Percentiles rank a stretch among this genome's conserved stretches.
phyloP scores from a whole-genome alignment of 1,284 basidiomycete species.

The Sporisorium graminicola region DNA sequence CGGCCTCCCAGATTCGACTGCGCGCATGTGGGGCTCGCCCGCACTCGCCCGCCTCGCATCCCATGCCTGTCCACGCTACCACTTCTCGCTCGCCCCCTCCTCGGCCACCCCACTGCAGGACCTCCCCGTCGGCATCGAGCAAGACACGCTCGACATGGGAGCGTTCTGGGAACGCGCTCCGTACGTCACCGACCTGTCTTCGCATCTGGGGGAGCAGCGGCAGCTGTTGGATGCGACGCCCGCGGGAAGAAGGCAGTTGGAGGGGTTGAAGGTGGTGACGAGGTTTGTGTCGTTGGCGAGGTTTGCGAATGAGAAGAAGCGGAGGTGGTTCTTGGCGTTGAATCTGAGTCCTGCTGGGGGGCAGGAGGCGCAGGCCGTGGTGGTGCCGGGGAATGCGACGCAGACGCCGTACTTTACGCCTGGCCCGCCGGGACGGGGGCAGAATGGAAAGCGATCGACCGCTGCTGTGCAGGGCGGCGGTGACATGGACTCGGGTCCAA shows the following conservation, averaged over 20 bases:
- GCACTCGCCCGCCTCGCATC: constrained; percentile 49
- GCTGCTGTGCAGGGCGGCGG: neutral
- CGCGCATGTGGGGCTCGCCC: constrained; percentile 59
- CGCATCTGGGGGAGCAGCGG: constrained; percentile 11
- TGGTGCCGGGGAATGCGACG: constrained; percentile 31
- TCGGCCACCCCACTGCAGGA: neutral
- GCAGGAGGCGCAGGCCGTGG: constrained; percentile 6
- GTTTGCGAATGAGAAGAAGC: constrained; percentile 61
- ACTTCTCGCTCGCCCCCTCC: constrained; percentile 57
- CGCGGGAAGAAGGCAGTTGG: constrained; percentile 3
- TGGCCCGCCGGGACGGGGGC: neutral
- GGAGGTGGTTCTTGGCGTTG: constrained; percentile 66
- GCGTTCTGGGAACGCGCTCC: constrained; percentile 66
- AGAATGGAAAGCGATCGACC: constrained; percentile 8
- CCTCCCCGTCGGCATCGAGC: constrained; percentile 31
- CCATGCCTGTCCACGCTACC: constrained; percentile 57
- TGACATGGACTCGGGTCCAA: constrained; percentile 21
- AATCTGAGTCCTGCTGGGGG: constrained; percentile 42
- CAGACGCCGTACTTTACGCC: constrained; percentile 36
- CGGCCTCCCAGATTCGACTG: constrained; percentile 41
- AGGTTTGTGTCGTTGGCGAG: constrained; percentile 62
- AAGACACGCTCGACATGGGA: constrained; percentile 40
- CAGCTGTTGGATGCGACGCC: neutral
- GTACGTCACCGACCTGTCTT: constrained; percentile 49
- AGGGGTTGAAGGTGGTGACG: constrained; percentile 39